Percentiles rank a stretch among this genome's conserved stretches.
These are phyloP conservation scores for Aureobasidium sp. DNA, from an alignment of 2,329 filamentous ascomycete genomes.

Conservation along the genomic window DNA sequence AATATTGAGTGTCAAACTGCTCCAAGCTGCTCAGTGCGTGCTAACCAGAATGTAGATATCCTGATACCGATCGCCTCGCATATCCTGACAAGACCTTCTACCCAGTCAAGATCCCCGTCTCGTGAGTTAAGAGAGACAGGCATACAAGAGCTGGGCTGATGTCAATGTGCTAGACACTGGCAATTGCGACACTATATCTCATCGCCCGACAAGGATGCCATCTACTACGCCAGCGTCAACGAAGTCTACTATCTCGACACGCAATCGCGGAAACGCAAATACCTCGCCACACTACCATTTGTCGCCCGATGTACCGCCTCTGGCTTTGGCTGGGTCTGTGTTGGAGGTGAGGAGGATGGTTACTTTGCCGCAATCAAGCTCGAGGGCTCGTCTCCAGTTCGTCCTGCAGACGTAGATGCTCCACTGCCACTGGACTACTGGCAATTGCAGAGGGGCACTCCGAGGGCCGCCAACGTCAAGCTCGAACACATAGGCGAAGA, in stretches of 20 bases:
- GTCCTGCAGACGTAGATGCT: slow-evolving; percentile 46
- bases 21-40: background rate
- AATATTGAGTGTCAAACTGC: background rate
- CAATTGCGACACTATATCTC: slow-evolving; percentile 87
- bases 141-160: slow-evolving; percentile 15
- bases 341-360: slow-evolving; percentile 74
- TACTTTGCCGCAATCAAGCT: slow-evolving; percentile 76
- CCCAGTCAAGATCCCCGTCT: slow-evolving; percentile 39
- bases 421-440: slow-evolving; percentile 43
- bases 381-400: slow-evolving; percentile 28
- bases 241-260: slow-evolving; percentile 53
- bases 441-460: slow-evolving; percentile 31
- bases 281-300: slow-evolving; percentile 60
- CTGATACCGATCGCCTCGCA: slow-evolving; percentile 38
- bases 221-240: slow-evolving; percentile 76
- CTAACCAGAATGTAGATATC: slow-evolving; percentile 27
- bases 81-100: slow-evolving; percentile 38
- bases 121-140: slow-evolving; percentile 29
- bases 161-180: slow-evolving; percentile 55
- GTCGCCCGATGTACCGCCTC: slow-evolving; percentile 80
- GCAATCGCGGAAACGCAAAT: slow-evolving; percentile 60
- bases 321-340: slow-evolving; percentile 78
- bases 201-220: slow-evolving; percentile 61
- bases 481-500: slow-evolving; percentile 52
- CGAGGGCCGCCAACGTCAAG: slow-evolving; percentile 45